Percentiles rank a stretch among this genome's conserved stretches.
Conservation (phyloP, 352 stramenopile genomes). For the Pythium chondricola region DNA sequence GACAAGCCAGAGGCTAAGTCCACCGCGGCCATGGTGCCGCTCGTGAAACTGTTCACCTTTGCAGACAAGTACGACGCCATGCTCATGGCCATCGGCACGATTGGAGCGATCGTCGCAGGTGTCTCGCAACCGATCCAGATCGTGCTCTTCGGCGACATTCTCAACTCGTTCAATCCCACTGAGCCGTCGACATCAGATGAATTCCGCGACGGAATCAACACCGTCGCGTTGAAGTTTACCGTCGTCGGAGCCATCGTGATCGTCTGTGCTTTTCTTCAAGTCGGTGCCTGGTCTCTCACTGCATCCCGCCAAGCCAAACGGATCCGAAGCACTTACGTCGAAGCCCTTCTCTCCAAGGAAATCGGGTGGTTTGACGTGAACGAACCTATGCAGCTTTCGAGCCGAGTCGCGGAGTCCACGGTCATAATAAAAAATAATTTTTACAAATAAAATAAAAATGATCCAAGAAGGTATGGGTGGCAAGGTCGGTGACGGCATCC, state of each 20-base stretch:
- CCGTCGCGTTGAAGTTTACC: constrained; percentile 19
- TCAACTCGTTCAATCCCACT: constrained; percentile 25
- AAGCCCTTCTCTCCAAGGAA: constrained; percentile 28
- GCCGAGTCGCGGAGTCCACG: constrained; percentile 41
- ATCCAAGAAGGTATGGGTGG: constrained; percentile 60
- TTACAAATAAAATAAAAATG: too few relatives aligned
- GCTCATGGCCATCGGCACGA: constrained; percentile 26
- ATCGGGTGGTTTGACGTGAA: constrained; percentile 48
- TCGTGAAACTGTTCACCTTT: constrained; percentile 24
- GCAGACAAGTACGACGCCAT: constrained; percentile 21
- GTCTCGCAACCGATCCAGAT: constrained; percentile 28
- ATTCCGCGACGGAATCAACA: constrained; percentile 12
- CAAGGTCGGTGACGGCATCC: constrained; percentile 24
- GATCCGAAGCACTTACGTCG: constrained; percentile 27
- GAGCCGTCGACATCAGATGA: not conserved
- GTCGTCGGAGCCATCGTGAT: constrained; percentile 15
- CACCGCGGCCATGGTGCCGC: too few relatives aligned
- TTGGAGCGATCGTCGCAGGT: constrained; percentile 16
- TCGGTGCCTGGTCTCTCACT: constrained; percentile 23
- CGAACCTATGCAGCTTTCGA: constrained; percentile 34
- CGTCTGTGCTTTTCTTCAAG: constrained; percentile 21
- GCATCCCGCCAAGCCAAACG: constrained; percentile 26
- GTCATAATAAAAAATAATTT: too few relatives aligned
- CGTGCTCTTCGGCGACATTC: constrained; percentile 26
- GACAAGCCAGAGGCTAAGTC: too few relatives aligned